Percentiles rank a stretch among this genome's conserved stretches.
Conservation (phyloP, 2,329 filamentous ascomycete genomes). For the Phialophora expanda region DNA sequence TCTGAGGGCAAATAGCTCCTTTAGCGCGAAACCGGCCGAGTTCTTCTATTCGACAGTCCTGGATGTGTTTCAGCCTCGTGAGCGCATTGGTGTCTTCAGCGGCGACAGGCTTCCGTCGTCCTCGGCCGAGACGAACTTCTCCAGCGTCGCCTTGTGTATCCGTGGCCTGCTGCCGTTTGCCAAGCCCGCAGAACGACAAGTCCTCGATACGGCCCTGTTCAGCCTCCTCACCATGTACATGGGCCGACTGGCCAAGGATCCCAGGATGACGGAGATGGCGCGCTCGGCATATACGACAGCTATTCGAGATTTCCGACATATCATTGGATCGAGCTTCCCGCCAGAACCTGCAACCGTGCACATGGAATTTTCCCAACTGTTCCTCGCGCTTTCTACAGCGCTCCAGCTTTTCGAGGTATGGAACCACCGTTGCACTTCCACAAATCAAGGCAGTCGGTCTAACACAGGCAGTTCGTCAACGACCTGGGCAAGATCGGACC, state of each 20-base stretch:
- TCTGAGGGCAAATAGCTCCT: background rate
- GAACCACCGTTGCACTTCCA: background rate
- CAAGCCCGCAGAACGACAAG: background rate
- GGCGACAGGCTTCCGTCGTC: constrained; percentile 2
- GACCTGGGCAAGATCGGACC: constrained; percentile 1
- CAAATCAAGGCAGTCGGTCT: background rate
- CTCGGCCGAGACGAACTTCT: background rate
- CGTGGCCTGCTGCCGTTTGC: constrained; percentile 14
- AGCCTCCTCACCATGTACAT: constrained; percentile 18
- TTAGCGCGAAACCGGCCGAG: background rate
- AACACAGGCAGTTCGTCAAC: constrained; percentile 10
- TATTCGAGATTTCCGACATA: constrained; percentile 12
- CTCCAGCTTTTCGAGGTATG: constrained; percentile 19
- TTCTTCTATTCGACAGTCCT: constrained; percentile 18
- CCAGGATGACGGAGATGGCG: constrained; percentile 3
- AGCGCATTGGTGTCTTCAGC: constrained; percentile 8
- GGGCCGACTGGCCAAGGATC: constrained; percentile 11
- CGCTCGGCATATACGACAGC: constrained; percentile 14
- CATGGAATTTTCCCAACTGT: background rate
- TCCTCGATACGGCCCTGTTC: constrained; percentile 11
- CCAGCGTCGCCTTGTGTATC: constrained; percentile 17
- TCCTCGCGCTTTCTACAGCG: constrained; percentile 11
- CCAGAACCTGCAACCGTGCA: background rate
- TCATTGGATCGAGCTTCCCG: background rate
- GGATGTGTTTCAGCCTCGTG: constrained; percentile 9